Conservation (phyloP, 106 monocot genomes). For the Phalaenopsis equestris region DNA sequence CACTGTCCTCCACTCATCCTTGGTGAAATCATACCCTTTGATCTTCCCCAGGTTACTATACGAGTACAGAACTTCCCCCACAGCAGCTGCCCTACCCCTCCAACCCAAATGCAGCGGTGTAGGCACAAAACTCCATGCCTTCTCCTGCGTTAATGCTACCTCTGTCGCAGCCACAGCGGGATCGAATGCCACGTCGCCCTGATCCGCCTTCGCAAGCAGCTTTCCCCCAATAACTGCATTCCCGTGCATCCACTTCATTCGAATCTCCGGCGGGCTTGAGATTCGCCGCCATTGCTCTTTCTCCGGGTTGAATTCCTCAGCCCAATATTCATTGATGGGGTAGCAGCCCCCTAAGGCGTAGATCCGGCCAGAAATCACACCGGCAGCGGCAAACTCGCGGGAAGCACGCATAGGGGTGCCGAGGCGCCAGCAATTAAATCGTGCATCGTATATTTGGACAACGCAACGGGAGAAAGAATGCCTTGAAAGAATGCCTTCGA, state of each 20-base stretch:
- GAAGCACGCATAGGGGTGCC: conserved; percentile 51
- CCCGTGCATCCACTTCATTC: conserved; percentile 83
- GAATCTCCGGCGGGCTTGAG: conserved; percentile 38
- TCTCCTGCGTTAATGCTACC: background rate
- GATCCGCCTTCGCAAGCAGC: conserved; percentile 73
- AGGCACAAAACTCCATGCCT: conserved; percentile 50
- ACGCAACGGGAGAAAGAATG: conserved; percentile 18
- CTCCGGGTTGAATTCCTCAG: conserved; percentile 43
- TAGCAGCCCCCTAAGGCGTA: conserved; percentile 71
- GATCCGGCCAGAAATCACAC: conserved; percentile 21
- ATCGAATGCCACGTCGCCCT: conserved; percentile 62
- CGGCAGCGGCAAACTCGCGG: conserved; percentile 62
- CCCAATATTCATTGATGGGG: conserved; percentile 40
- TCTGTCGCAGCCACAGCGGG: conserved; percentile 20
- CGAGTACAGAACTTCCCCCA: conserved; percentile 57
- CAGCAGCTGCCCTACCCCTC: conserved; percentile 64
- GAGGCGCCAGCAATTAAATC: conserved; percentile 27
- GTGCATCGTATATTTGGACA: conserved; percentile 52
- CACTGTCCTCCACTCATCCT: conserved; percentile 44
- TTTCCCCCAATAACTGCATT: conserved; percentile 48
- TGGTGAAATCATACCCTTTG: conserved; percentile 47
- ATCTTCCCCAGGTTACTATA: conserved; percentile 75
- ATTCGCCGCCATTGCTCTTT: conserved; percentile 27
- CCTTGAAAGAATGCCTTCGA: conserved; percentile 29
- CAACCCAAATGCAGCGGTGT: conserved; percentile 53